Evolutionary conservation across 352 stramenopile genomes (phyloP), one percentile per base, ranked within the genome.

Genomic region (Ophiocytium majus): DNA sequence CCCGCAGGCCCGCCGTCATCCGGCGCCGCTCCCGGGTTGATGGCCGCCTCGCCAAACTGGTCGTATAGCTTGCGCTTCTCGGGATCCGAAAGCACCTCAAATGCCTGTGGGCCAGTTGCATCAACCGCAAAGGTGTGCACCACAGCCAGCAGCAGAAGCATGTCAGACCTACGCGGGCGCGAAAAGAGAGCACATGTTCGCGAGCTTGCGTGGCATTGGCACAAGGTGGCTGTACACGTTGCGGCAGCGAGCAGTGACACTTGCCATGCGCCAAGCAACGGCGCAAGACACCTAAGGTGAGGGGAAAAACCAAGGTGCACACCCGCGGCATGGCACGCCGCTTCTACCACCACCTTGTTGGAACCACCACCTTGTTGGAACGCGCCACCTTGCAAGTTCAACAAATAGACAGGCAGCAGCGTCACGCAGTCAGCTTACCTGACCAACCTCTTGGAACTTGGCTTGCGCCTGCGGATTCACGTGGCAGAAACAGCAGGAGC

Each of bases 1-100:
- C 49, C n/a, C 14, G 43, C 5, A 34, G 63, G 9, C 23, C 10
- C 36, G 17, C 50, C 50, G 34, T 81, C 78, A 17, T 75, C 80
- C 0, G n/a, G n/a, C n/a, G 83, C 14, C 31, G 28, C 82, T 14
- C 63, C 64, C 17, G 66, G 0, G n/a, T 75, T 75, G 31, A 88
- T 36, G 10, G 79, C 84, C 28, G 84, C 84, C 84, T 88, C 84
- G 19, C 84, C 84, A 76, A 86, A 88, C 43, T 86, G 84, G 37
- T 88, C 84, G 43, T 88, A 88, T 0, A 82, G 35, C 32, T 84
- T 79, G n/a, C 81, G 81, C 57, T 88, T 88, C 37, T 50, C 79
- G 9, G 63, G 9, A 63, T 88, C 80, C 36, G 63, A 82, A 9
- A 88, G 37, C 36, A 87, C 79, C 75, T 88, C 84, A 74, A 88